Conservation (phyloP, 2,329 filamentous ascomycete genomes). For the Aspergillus fumigatiaffinis region DNA sequence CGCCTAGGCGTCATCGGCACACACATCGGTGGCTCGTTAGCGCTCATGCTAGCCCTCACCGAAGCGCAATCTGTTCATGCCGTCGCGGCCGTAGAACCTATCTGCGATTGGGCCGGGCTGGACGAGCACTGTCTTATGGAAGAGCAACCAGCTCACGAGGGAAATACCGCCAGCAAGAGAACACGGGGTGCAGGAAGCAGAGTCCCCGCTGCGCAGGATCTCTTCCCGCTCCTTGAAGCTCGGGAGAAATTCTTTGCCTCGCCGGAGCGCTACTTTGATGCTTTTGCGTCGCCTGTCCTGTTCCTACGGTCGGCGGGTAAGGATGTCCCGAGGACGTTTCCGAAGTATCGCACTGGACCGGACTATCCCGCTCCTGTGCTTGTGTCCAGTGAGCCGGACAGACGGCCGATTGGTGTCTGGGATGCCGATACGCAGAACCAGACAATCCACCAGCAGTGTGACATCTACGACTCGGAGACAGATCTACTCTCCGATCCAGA, state of each 20-base stretch:
- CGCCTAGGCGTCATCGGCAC: slow-evolving; percentile 31
- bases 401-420: slow-evolving; percentile 1
- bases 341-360: slow-evolving; percentile 30
- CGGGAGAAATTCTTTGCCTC: slow-evolving; percentile 34
- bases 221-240: slow-evolving; percentile 34
- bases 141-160: neutral
- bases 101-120: slow-evolving; percentile 39
- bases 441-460: neutral
- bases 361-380: slow-evolving; percentile 33
- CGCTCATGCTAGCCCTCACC: slow-evolving; percentile 42
- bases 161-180: slow-evolving; percentile 2
- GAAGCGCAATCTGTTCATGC: slow-evolving; percentile 32
- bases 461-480: neutral
- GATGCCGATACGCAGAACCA: slow-evolving; percentile 8
- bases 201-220: slow-evolving; percentile 23
- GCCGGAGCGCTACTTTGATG: slow-evolving; percentile 40
- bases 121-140: slow-evolving; percentile 36
- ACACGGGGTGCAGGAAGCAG: slow-evolving; percentile 13
- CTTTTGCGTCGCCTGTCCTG: slow-evolving; percentile 41
- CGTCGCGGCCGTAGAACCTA: slow-evolving; percentile 31
- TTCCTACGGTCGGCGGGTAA: slow-evolving; percentile 41
- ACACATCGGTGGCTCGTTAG: slow-evolving; percentile 40
- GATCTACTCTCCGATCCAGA: neutral
- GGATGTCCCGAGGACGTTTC: slow-evolving; percentile 34
- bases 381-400: slow-evolving; percentile 5